A percentile compares a stretch with the other conserved stretches of the same genome.
Conservation (phyloP, 495 filamentous ascomycete genomes). For the Neurospora tetrasperma region DNA sequence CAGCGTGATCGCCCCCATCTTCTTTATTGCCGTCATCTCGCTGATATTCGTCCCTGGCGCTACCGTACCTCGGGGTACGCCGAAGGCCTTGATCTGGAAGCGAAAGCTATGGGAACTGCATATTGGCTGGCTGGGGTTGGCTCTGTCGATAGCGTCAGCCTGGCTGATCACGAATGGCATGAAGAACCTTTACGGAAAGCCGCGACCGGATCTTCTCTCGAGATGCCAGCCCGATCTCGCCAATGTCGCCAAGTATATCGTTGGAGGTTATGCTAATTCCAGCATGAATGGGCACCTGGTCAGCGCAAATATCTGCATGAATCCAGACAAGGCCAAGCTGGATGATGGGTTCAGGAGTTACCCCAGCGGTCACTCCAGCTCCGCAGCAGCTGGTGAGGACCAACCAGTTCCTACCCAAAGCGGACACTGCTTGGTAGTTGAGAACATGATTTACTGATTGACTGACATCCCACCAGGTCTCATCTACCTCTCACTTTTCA, state of each 20-base stretch:
- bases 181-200: slow-evolving; percentile 82
- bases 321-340: slow-evolving; percentile 51
- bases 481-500: slow-evolving; percentile 66
- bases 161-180: slow-evolving; percentile 74
- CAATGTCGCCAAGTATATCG: slow-evolving; percentile 31
- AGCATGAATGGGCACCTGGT: slow-evolving; percentile 45
- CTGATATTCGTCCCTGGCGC: slow-evolving; percentile 53
- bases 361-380: slow-evolving; percentile 57
- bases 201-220: slow-evolving; percentile 68
- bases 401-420: neutral
- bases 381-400: slow-evolving; percentile 52
- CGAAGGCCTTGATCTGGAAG: slow-evolving; percentile 52
- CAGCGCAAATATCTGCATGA: slow-evolving; percentile 57
- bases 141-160: slow-evolving; percentile 52
- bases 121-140: slow-evolving; percentile 64
- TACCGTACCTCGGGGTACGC: slow-evolving; percentile 59
- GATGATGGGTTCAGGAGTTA: slow-evolving; percentile 83
- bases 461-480: slow-evolving; percentile 32
- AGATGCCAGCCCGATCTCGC: slow-evolving; percentile 51
- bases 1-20: slow-evolving; percentile 47
- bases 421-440: neutral
- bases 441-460: neutral
- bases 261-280: slow-evolving; percentile 26
- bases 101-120: slow-evolving; percentile 81
- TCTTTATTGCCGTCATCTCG: slow-evolving; percentile 60